phyloP scores from a whole-genome alignment of 2,329 filamentous ascomycete species.

The Pyricularia pennisetigena region DNA sequence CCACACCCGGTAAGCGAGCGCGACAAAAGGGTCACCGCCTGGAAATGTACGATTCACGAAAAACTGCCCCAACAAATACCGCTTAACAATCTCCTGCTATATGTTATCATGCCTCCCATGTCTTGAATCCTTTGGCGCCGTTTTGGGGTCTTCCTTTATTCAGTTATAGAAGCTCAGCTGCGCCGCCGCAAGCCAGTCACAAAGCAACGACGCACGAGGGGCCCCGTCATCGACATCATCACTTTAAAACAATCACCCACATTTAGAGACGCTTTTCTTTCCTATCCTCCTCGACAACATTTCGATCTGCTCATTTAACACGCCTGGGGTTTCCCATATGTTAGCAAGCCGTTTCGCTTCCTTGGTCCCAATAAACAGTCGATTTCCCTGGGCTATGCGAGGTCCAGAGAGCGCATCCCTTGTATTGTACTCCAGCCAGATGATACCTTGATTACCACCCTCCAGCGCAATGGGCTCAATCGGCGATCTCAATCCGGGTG shows the following conservation, averaged over 20 bases:
- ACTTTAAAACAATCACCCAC: constrained; percentile 1
- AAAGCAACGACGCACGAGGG: background rate
- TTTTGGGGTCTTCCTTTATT: background rate
- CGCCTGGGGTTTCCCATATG: background rate
- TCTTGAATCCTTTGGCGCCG: background rate
- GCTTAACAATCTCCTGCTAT: background rate
- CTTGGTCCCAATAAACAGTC: background rate
- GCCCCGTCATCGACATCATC: background rate
- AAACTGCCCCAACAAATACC: background rate
- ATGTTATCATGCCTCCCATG: background rate
- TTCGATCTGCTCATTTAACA: background rate
- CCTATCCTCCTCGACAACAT: constrained; percentile 14
- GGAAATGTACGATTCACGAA: background rate
- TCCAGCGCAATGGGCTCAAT: constrained; percentile 56
- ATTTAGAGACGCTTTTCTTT: constrained; percentile 1
- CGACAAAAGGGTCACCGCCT: background rate
- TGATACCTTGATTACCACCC: constrained; percentile 30
- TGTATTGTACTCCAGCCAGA: constrained; percentile 21
- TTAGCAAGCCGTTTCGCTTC: background rate
- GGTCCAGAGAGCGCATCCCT: background rate
- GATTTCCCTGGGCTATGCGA: background rate
- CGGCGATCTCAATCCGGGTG: constrained; percentile 66
- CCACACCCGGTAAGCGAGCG: background rate
- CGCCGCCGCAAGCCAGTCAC: background rate
- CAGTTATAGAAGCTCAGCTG: background rate